Conservation (phyloP, 2,329 filamentous ascomycete genomes). For the Epichloe coenophiala region DNA sequence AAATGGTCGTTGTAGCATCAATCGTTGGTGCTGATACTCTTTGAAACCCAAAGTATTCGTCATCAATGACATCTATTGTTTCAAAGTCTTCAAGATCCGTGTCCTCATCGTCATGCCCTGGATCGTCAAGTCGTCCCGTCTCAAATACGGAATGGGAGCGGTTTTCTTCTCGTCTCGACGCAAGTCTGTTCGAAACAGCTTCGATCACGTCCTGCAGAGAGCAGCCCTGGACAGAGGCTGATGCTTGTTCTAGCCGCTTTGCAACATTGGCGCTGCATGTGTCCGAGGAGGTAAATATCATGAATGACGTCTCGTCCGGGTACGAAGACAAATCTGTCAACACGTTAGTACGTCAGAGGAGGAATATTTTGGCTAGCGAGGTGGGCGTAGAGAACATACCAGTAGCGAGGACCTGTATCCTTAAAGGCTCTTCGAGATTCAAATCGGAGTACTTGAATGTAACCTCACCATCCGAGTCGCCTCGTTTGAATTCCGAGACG, state of each 20-base stretch:
- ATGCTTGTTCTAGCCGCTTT: constrained; percentile 27
- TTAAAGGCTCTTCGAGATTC: constrained; percentile 14
- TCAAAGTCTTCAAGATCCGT: not conserved
- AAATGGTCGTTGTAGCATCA: not conserved
- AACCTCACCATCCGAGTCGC: constrained; percentile 61
- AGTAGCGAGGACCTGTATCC: constrained; percentile 24
- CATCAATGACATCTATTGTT: not conserved
- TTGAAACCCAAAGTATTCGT: constrained; percentile 5
- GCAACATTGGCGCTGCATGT: constrained; percentile 21
- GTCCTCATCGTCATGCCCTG: not conserved
- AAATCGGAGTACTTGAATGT: constrained; percentile 39
- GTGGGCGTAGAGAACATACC: constrained; percentile 12
- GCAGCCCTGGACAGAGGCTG: constrained; percentile 10
- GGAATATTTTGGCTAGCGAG: not conserved
- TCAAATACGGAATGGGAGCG: not conserved
- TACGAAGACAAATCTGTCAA: constrained; percentile 22
- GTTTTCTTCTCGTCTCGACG: not conserved
- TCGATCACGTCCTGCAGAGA: constrained; percentile 5
- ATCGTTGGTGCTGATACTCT: not conserved
- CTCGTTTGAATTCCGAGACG: constrained; percentile 42
- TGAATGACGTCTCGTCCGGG: constrained; percentile 23
- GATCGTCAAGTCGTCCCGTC: not conserved
- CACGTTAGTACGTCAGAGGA: not conserved
- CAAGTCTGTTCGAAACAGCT: not conserved
- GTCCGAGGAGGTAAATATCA: constrained; percentile 30